A percentile compares a stretch with the other conserved stretches of the same genome.
Evolutionary conservation across 163 green algal species (phyloP).

Genomic region (Scenedesmus sp.): DNA sequence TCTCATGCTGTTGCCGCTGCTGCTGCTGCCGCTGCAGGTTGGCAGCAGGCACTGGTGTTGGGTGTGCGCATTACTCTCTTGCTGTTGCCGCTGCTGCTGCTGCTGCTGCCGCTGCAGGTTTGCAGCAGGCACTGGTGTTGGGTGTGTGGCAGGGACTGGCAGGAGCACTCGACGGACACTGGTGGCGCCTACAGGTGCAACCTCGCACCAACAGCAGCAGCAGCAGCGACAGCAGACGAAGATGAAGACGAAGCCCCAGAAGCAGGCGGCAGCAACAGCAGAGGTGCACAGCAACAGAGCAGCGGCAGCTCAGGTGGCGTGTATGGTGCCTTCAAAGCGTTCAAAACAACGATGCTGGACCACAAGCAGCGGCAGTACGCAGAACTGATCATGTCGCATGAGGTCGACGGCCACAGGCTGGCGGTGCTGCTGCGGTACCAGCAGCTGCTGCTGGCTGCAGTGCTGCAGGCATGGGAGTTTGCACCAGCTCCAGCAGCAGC

Average conservation of each 20-base stretch:
- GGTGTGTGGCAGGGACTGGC: constrained; percentile 19
- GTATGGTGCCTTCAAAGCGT: not conserved
- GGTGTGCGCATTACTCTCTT: not conserved
- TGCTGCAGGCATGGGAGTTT: not conserved
- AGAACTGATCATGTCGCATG: not conserved
- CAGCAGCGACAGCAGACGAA: constrained; percentile 7
- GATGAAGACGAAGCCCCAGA: not conserved
- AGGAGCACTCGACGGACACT: constrained; percentile 7
- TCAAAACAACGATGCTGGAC: constrained; percentile 5
- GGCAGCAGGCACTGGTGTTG: constrained; percentile 21
- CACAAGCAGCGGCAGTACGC: constrained; percentile 29
- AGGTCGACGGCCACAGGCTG: not conserved
- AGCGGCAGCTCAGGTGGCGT: not conserved
- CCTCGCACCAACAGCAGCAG: constrained; percentile 19
- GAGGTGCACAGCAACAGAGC: not conserved
- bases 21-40: not conserved
- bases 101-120: constrained; percentile 13
- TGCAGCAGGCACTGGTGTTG: constrained; percentile 24
- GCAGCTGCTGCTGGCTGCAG: constrained; percentile 39
- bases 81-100: not conserved
- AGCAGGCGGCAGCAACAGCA: constrained; percentile 28
- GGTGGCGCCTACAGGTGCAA: constrained; percentile 5
- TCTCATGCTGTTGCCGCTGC: too few species aligned
- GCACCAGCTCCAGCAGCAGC: not conserved
- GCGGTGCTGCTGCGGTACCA: not conserved